Evolutionary conservation across 1,139 yeast species (phyloP).

Genomic region (Sporopachydermia cereana): DNA sequence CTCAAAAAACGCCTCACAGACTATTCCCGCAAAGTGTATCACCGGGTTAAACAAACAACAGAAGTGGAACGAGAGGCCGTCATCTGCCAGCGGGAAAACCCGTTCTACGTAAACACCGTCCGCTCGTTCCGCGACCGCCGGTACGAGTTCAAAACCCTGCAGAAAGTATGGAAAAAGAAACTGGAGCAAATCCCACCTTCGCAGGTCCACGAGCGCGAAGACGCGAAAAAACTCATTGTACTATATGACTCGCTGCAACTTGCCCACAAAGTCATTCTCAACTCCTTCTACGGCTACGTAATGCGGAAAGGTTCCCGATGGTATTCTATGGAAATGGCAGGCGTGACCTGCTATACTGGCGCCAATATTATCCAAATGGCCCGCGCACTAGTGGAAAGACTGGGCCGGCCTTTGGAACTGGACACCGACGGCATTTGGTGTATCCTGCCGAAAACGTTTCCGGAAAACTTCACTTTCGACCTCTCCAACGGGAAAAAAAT

Average conservation of each 20-base stretch:
- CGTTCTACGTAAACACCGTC: slow-evolving; percentile 92
- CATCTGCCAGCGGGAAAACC: slow-evolving; percentile 95
- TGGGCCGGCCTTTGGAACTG: slow-evolving; percentile 90
- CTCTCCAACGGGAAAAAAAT: slow-evolving; percentile 69
- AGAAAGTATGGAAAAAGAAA: slow-evolving; percentile 90
- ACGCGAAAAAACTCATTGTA: slow-evolving; percentile 88
- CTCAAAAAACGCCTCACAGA: slow-evolving; percentile 76
- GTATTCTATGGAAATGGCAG: slow-evolving; percentile 99
- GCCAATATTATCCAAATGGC: slow-evolving; percentile 98
- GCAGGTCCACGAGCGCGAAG: slow-evolving; percentile 57
- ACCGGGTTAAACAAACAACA: slow-evolving; percentile 68
- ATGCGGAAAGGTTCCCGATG: slow-evolving; percentile 99
- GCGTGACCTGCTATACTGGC: slow-evolving; percentile 95
- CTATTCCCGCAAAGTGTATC: slow-evolving; percentile 77
- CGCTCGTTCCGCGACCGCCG: slow-evolving; percentile 92
- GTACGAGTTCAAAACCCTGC: slow-evolving; percentile 87
- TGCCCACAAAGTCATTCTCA: slow-evolving; percentile 93
- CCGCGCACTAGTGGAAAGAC: slow-evolving; percentile 77
- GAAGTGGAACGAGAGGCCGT: slow-evolving; percentile 86
- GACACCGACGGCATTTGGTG: slow-evolving; percentile 99
- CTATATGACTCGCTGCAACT: slow-evolving; percentile 89
- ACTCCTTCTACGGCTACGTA: slow-evolving; percentile 95
- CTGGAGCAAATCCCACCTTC: slow-evolving; percentile 39
- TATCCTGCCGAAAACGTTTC: slow-evolving; percentile 84
- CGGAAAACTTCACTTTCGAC: slow-evolving; percentile 70